These are phyloP conservation scores for Carex scoparia DNA, from an alignment of 176 grass and related monocot species.

Conservation along the genomic window DNA sequence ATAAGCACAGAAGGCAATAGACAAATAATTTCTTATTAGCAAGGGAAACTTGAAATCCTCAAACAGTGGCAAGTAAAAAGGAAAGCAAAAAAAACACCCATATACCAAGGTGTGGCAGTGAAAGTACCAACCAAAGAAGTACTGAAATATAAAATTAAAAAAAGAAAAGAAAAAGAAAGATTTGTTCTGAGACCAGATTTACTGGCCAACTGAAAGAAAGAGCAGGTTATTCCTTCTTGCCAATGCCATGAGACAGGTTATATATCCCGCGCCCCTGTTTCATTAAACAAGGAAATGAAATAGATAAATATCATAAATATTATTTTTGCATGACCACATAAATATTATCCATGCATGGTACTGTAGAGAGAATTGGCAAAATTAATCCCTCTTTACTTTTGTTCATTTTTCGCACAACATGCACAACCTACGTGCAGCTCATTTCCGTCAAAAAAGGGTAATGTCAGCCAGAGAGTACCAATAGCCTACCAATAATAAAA, in stretches of 20 bases:
- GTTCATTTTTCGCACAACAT: not conserved
- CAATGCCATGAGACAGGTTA: constrained; percentile 65
- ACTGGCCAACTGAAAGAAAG: not conserved
- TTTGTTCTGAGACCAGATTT: not conserved
- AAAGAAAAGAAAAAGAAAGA: no score
- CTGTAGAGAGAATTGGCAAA: not conserved
- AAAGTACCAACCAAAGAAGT: not conserved
- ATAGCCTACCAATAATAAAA: no score
- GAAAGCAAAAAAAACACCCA: not conserved
- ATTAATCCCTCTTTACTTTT: not conserved
- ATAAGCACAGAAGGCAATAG: not conserved
- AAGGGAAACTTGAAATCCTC: not conserved
- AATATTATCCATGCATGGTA: not conserved
- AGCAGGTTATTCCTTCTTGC: constrained; percentile 47
- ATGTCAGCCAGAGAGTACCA: not conserved
- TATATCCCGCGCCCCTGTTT: constrained; percentile 58
- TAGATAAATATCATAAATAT: not conserved
- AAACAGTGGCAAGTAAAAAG: not conserved
- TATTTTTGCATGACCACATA: not conserved
- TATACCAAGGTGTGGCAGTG: not conserved
- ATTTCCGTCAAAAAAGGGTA: not conserved
- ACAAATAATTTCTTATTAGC: constrained; percentile 7
- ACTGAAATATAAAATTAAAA: not conserved
- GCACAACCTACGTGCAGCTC: not conserved
- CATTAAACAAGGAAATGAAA: not conserved